These are phyloP conservation scores for Apostasia shenzhenica DNA, from an alignment of 106 monocot genomes.

Conservation along the genomic window DNA sequence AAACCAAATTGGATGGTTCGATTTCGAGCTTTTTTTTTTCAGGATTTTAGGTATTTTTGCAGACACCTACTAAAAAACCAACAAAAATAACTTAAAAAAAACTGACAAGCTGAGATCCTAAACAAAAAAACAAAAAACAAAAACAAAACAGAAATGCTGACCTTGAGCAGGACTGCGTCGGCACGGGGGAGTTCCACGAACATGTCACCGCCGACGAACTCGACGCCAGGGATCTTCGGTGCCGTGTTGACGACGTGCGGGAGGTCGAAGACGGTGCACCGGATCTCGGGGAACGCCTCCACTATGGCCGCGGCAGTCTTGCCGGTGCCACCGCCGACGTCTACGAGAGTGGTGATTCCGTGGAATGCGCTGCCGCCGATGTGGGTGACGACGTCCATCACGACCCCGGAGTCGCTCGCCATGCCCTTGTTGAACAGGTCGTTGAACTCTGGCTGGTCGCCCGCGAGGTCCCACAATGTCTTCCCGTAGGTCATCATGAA, in stretches of 20 bases:
- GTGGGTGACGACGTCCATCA: not conserved
- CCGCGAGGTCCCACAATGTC: not conserved
- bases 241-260: conserved; percentile 14
- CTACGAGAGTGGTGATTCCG: conserved; percentile 9
- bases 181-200: conserved; percentile 24
- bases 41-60: too few species aligned
- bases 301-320: conserved; percentile 2
- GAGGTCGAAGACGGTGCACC: conserved; percentile 22
- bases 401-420: conserved; percentile 13
- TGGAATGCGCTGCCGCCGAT: not conserved
- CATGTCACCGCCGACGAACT: conserved; percentile 29
- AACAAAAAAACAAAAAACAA: too few species aligned
- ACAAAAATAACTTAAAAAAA: not conserved
- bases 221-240: conserved; percentile 3
- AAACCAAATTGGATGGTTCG: too few species aligned
- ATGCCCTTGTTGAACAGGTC: conserved; percentile 5
- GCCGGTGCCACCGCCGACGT: conserved; percentile 20
- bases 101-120: not conserved
- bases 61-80: too few species aligned
- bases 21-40: too few species aligned
- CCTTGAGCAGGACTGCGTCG: conserved; percentile 28
- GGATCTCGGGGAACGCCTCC: conserved; percentile 12
- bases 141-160: not conserved
- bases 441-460: not conserved
- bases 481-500: conserved; percentile 11